Conservation (phyloP, 305 asterid genomes). For the Withania somnifera region DNA sequence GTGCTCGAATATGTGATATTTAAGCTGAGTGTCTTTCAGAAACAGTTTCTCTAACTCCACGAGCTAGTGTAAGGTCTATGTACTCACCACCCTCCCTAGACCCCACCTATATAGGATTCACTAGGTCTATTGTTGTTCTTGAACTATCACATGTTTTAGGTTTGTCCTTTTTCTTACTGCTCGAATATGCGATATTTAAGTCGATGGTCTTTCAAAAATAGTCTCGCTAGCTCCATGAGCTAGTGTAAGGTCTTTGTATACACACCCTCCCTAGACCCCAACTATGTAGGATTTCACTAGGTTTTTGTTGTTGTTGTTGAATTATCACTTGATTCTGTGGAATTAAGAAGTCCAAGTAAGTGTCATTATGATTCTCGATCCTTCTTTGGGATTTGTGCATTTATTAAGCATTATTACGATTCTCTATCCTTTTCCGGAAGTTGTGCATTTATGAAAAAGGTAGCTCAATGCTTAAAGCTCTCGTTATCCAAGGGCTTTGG, state of each 20-base stretch:
- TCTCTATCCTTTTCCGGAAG: neutral
- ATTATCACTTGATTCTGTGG: neutral
- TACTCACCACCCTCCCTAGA: neutral
- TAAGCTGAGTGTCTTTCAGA: neutral
- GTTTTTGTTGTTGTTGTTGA: neutral
- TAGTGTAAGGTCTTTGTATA: neutral
- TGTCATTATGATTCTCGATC: neutral
- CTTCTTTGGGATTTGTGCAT: neutral
- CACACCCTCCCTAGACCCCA: neutral
- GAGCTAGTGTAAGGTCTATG: neutral
- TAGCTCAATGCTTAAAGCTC: neutral
- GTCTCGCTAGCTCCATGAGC: neutral
- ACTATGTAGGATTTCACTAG: neutral
- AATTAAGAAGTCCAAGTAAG: neutral
- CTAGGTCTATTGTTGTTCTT: neutral
- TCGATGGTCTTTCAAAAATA: neutral
- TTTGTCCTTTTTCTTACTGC: neutral
- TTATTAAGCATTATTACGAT: neutral
- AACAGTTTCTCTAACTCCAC: neutral
- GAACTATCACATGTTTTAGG: neutral
- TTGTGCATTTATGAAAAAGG: neutral
- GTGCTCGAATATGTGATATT: neutral
- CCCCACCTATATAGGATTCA: neutral
- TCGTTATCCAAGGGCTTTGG: neutral
- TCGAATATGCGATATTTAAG: neutral